Base-by-base conservation (phyloP, 768 basidiomycete species). In the Boletus rubroflammeus region DNA sequence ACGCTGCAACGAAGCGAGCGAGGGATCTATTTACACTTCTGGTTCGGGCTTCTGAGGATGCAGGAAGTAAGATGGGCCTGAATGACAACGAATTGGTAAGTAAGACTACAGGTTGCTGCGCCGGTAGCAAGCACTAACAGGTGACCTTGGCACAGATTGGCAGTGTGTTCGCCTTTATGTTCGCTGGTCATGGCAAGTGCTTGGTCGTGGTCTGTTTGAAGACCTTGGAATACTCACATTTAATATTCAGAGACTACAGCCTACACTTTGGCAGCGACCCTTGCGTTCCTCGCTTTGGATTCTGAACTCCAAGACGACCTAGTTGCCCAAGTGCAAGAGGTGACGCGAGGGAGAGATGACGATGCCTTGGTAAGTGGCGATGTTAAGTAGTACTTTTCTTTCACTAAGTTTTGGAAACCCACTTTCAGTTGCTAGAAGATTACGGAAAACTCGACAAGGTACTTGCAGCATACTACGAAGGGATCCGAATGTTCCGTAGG, bases 161-260 rank as follows among this genome's bases (percentile, higher is more conserved):
- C 6, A 83, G 83, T 47, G 61, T 81, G 1, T 83, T 75, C 56
- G 58, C 76, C 11, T 70, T 81, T 62, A 67, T 86, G 23, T 78
- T 84, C 38, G 82, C 83, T 41, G 83, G 84, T 13, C 81, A 84
- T 63, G 83, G 81, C 76, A 55, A 35, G 69, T 56, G 13, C 29
- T 40, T 41, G 3, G 13, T 45, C 29, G 14, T 13, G n/a, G 31
- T 41, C 31, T 9, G 26, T 29, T 32, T 6, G 26, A 58, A 14
- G 28, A 23, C 8, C n/a, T 39, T 31, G 32, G 31, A 47, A 44
- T 32, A 10, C 36, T 56, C 17, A 47, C 15, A 28, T 38, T 3
- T n/a, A 6, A 15, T 34, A 8, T 31, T 8, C 55, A 73, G 72
- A 75, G 47, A 73, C 72, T 2, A 75, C 69, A 3, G 59, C 71